These are phyloP conservation scores for Zygotorulaspora sp. DNA, from an alignment of 805 yeast genomes.

Conservation along the genomic window DNA sequence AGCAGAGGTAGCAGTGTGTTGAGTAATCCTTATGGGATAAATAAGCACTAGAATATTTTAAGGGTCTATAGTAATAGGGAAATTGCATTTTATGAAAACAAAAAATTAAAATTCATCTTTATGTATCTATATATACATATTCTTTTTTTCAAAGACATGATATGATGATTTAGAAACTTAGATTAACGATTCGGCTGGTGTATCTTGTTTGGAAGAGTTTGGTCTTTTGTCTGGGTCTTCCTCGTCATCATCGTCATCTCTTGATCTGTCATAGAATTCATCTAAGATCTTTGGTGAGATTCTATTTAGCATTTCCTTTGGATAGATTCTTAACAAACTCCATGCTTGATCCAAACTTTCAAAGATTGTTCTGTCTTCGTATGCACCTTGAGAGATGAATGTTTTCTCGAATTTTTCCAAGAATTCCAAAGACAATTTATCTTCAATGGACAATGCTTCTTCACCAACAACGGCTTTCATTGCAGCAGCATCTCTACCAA, in stretches of 20 bases:
- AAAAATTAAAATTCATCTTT: not conserved
- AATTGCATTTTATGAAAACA: not conserved
- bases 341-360: conserved; percentile 98
- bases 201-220: conserved; percentile 14
- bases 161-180: conserved; percentile 8
- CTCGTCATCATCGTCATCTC: conserved; percentile 58
- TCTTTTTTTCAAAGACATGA: conserved; percentile 1
- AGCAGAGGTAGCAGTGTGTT: conserved; percentile 15
- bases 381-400: conserved; percentile 93
- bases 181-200: conserved; percentile 26
- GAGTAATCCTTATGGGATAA: conserved; percentile 16
- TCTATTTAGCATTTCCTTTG: conserved; percentile 97
- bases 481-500: conserved; percentile 99
- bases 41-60: not conserved
- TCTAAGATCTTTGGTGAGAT: conserved; percentile 94
- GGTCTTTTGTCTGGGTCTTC: conserved; percentile 35
- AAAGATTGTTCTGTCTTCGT: conserved; percentile 89
- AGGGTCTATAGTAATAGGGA: not conserved
- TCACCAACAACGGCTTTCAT: conserved; percentile 99
- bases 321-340: conserved; percentile 96
- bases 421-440: conserved; percentile 93
- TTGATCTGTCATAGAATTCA: conserved; percentile 91
- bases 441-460: conserved; percentile 96
- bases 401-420: conserved; percentile 96
- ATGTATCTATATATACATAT: conserved; percentile 1